These are phyloP conservation scores for Cercospora citrullina DNA, from an alignment of 2,329 filamentous ascomycete species.

Conservation along the genomic window DNA sequence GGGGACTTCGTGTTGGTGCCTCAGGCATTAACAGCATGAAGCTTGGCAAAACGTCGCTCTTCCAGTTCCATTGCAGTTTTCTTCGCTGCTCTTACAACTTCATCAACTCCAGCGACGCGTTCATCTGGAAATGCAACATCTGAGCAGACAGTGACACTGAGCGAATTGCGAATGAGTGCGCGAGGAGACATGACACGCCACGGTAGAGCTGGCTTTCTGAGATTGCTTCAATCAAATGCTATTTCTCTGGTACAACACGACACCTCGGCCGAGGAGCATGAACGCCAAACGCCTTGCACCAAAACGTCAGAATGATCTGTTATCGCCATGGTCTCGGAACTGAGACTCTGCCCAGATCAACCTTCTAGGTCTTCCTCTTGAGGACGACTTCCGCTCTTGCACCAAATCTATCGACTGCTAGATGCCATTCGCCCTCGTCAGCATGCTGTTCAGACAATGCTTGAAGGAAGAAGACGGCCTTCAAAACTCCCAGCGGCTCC, in stretches of 20 bases:
- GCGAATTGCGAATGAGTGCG: not conserved
- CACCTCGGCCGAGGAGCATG: not conserved
- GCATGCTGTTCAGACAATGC: not conserved
- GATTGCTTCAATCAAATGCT: not conserved
- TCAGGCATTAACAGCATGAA: not conserved
- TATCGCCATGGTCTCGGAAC: not conserved
- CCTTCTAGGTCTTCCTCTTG: not conserved
- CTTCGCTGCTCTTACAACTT: not conserved
- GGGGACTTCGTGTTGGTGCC: not conserved
- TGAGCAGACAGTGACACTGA: not conserved
- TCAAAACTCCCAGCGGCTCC: not conserved
- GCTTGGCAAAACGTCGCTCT: not conserved
- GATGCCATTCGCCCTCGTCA: not conserved
- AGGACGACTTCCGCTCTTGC: not conserved
- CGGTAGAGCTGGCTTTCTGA: not conserved
- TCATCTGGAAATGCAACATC: not conserved
- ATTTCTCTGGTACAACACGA: not conserved
- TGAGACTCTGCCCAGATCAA: not conserved
- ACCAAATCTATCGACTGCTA: not conserved
- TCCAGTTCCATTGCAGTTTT: not conserved
- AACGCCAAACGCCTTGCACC: not conserved
- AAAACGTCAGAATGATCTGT: not conserved
- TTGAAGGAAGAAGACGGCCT: not conserved
- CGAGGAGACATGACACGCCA: not conserved
- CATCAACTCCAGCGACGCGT: not conserved